Base-by-base conservation (phyloP, 352 stramenopile species). In the Phytopythium mirpurense region DNA sequence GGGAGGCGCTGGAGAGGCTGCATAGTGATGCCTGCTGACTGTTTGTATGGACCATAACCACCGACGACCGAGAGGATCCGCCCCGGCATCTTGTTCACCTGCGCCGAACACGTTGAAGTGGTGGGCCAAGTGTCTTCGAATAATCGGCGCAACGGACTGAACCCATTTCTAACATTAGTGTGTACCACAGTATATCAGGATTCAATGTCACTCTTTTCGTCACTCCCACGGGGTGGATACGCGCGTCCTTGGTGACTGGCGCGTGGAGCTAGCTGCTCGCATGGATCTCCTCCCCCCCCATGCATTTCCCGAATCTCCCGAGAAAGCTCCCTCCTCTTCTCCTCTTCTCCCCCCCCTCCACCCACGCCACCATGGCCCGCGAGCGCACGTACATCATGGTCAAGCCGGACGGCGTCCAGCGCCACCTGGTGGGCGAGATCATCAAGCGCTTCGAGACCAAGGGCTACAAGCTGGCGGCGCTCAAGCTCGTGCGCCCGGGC, bases 361-460 rank as follows among this genome's bases (percentile, higher is more conserved):
- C 21, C 32, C 50, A 56, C 24, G 41, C 12, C 41, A 47, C 21
- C 23, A 82, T 82, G 71, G 65, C 68, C 38, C 72, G 67, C 58
- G 77, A 88, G 81, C 74, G 70, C 53, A 88, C 77, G 50, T 88
- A 81, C 69, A 96, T 96, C 64, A 95, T 96, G 93, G 96, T 99
- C 79, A 99, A 99, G 88, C 96, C 96, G 45, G 96, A 99, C 67
- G 96, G 96, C 54, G 96, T 99, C 64, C 95, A 98, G 80, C 89
- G 96, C 64, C 65, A 88, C 71, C 70, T 98, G 37, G 82, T 98
- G 52, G 95, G 94, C 56, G 90, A 99, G 76, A 98, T 99, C 72
- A 98, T 99, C 81, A 89, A 87, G 59, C 92, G 96, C 65, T 99
- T 99, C 68, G 96, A 99, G 73, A 71, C 84, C 62, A 98, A 98